Conservation (phyloP, 352 stramenopile species). For the Globisporangium ultimum region DNA sequence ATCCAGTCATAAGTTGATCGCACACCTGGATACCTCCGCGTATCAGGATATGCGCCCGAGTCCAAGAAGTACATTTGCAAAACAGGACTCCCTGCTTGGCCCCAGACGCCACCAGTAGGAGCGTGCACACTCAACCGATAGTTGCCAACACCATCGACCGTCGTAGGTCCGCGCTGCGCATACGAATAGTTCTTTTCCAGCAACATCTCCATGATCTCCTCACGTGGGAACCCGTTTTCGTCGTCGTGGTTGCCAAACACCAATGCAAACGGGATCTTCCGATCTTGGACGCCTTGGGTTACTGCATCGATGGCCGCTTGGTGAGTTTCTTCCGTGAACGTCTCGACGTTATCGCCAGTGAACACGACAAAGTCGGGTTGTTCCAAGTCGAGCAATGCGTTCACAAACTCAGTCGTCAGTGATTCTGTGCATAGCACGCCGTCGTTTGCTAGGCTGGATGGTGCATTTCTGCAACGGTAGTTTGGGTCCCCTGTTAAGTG, state of each 20-base stretch:
- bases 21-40: constrained; percentile 18
- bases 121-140: constrained; percentile 53
- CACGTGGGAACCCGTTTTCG: constrained; percentile 32
- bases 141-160: constrained; percentile 60
- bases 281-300: constrained; percentile 29
- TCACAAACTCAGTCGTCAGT: constrained; percentile 44
- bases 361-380: constrained; percentile 68
- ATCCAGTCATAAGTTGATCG: constrained; percentile 39
- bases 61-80: constrained; percentile 79
- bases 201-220: constrained; percentile 37
- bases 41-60: constrained; percentile 35
- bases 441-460: constrained; percentile 14
- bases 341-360: constrained; percentile 59
- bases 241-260: constrained; percentile 73
- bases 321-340: constrained; percentile 18
- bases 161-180: constrained; percentile 35
- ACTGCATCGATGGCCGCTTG: constrained; percentile 33
- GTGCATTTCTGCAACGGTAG: constrained; percentile 24
- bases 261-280: constrained; percentile 47
- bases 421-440: constrained; percentile 35
- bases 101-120: constrained; percentile 35
- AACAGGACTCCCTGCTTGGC: constrained; percentile 21
- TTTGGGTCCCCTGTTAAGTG: constrained; percentile 46
- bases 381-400: constrained; percentile 52
- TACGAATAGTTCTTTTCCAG: constrained; percentile 39